Base-by-base conservation (phyloP, 805 yeast genomes). In the Tetrapisispora pingtungensis region DNA sequence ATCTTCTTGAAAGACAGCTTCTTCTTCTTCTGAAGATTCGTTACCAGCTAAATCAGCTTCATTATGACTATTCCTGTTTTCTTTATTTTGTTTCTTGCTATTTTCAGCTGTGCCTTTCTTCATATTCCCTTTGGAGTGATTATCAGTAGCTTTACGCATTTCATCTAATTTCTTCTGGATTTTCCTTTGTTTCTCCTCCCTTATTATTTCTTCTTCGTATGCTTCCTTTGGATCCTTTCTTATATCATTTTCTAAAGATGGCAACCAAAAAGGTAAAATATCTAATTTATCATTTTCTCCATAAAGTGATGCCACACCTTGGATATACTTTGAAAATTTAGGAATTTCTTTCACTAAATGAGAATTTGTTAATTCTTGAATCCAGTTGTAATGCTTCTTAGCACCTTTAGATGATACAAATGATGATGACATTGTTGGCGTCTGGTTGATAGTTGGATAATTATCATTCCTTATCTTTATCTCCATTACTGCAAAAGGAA, bases 331-430 rank as follows among this genome's bases (percentile, higher is more conserved):
- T 42, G 96, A 85, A 58, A 90, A 90, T 57, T 85, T 84, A 45
- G 97, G 96, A 48, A 90, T 89, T 62, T 88, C 97, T 60, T 86
- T 88, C 40, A 88, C 95, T 54, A 90, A 71, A 58, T 86, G 89
- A 22, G 87, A 76, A 46, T 80, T 78, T 27, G 86, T 81, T 56
- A 90, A 74, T 50, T 90, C 98, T 53, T 80, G 81, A 50, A 93
- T 75, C 98, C 98, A 90, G 46, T 74, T 69, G 40, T 62, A 74
- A 54, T 62, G 77, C 64, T 71, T 81, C 64, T 65, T 73, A 50
- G 67, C 73, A 53, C 63, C 65, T 56, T 58, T 66, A 52, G 57
- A 46, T 19, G 45, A 32, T 2, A 53, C 38, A 28, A 51, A 31
- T 28, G 59, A 58, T 12, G 62, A 58, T 13, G 61, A 55, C 49